Evolutionary conservation across 257 asterid genomes (phyloP), one percentile per base, ranked within the genome.

Genomic region (Salvia miltiorrhiza): DNA sequence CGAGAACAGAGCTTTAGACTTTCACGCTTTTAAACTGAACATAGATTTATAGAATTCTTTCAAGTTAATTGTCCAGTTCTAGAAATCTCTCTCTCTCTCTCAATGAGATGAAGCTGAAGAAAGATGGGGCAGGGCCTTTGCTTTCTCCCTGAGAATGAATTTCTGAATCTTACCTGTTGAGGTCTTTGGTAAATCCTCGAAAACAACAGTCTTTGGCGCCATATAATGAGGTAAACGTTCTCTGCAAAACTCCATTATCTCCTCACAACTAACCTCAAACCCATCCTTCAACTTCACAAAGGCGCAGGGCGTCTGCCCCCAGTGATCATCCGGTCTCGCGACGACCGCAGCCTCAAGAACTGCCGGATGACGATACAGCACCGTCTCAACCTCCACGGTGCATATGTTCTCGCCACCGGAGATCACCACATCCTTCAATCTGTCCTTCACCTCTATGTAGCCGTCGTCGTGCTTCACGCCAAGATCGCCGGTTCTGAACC

Each of bases 141-240:
- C 86, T 63, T 79, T 81, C 69, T 84, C 89, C 75, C 85, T 77
- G 5, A 81, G 81, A 30, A 84, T 50, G 78, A 76, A 84, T 28
- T 84, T 84, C 81, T 84, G 89, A 72, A 85, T 60, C 87, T 85
- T 85, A 5, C 90, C 87, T 0, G 90, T 82, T 9, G 85, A 78
- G 26, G 84, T 85, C 49, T 76, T 80, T 0, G 87, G 90, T 28
- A 85, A 0, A 14, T 85, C 87, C 9, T 71, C 87, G 49, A 85
- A 82, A 41, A 82, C 43, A 17, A 85, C 78, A 0, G 79, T 85
- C 72, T 54, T 57, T 3, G 90, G 90, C 11, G 87, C 90, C 90
- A 85, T 85, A n/a, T 82, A 85, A 78, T 78, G 90, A 49, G 90
- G 87, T 59, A 85, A 72, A 41, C 57, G 71, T 13, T 71, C 77